Evolutionary conservation across 2,329 filamentous ascomycete genomes (phyloP), one percentile per base, ranked within the genome.

Genomic region (Endoconidiophora polonica): DNA sequence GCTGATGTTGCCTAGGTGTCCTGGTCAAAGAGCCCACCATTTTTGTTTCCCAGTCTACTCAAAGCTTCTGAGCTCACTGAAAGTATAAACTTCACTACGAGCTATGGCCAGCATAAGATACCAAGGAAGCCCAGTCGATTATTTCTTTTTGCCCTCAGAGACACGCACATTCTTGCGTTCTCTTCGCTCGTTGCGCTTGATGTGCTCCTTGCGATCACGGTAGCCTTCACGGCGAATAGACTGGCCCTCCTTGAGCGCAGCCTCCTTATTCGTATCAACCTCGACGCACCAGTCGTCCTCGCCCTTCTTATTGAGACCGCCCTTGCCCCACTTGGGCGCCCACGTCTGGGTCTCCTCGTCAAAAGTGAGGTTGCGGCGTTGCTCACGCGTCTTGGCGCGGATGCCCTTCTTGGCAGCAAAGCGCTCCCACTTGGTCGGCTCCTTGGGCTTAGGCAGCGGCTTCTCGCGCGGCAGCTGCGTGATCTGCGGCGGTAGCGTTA

Each of bases 321-420:
- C 83, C 69, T 91, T 94, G 0, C 91, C 91, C 86, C 90, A 98
- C 66, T 87, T 88, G 55, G 85, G 82, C 62, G 86, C 83, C 86
- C 87, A 96, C 63, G 91, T 84, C 56, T 85, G 83, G 29, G 71
- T 83, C 53, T 73, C 78, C 66, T 94, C 85, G 65, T 96, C 86
- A 64, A 81, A 96, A 51, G 82, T 78, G 59, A 88, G 68, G 68
- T 94, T 74, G 66, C 72, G 65, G 55, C 79, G 74, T 65, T 80
- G 73, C 62, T 91, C 86, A 57, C 83, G 77, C 57, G 77, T 83
- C 76, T 88, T 94, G 66, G 80, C 79, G 69, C 83, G 85, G 68
- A 98, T 96, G 50, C 91, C 91, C 74, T 95, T 94, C 77, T 94
- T 94, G 65, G 80, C 83, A 43, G 91, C 91, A 69, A 98, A 98